Evolutionary conservation across 2,329 filamentous ascomycete genomes (phyloP), one percentile per base, ranked within the genome.

Genomic region (Aspergillus jensenii): DNA sequence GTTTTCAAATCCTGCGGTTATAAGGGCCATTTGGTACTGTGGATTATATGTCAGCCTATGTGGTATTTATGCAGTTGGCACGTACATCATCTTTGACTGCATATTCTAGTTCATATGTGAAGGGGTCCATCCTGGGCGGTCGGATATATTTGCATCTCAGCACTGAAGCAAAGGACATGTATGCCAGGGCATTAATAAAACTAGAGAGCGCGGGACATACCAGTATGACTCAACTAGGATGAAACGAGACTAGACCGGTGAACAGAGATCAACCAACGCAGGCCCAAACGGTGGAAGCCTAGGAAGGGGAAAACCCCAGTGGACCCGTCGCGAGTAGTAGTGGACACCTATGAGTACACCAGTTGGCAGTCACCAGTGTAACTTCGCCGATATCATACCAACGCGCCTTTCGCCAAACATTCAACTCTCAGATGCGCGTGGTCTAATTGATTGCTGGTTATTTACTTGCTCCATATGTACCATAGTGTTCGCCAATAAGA

Each of bases 1-100:
- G 60, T 89, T 76, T 71, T 96, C 90, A 53, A 92, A 82, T 15
- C 71, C 74, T 43, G 80, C 73, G 47, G 80, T 83, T 56, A 79
- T 78, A 47, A 86, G 75, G 41, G 81, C 77, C 68, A 82, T 78
- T 63, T 82, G 74, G 55, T 56, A 70, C 71, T 71, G 46, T 6
- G 43, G 27, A 46, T 27, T 58, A 53, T 59, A 37, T 59, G 58
- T 52, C 39, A 50, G 39, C 33, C 19, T 21, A 12, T 19, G 39
- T 51, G 14, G 23, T 21, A 23, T 39, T 25, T 37, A 12, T 50
- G 31, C 47, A 19, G n/a, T 54, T 35, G 33, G 12, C 15, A 33
- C 41, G n/a, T 37, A 66, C 65, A 59, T 66, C 70, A 61, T 72
- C 71, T 35, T 65, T 60, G 19, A 62, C 53, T 4, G 57, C 55